Base-by-base conservation (phyloP, 345 rosid genomes). In the Syzygium aqueum region DNA sequence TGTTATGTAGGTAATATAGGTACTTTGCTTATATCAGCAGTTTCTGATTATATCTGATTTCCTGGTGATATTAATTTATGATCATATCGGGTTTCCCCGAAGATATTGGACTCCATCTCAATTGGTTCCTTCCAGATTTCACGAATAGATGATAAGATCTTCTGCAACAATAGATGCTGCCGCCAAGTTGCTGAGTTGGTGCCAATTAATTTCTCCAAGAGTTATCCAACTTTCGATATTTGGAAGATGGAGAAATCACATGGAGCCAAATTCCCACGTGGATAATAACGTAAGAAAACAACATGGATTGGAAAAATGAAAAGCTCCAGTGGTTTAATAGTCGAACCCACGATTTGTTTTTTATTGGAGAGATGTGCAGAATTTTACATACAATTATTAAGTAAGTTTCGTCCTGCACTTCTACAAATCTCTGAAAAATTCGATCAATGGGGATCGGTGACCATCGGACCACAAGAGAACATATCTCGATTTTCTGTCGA, bases 401-500 rank as follows among this genome's bases (percentile, higher is more conserved):
- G 63, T 23, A 56, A 57, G 63, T 57, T 57, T 57, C 63, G 6
- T 57, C n/a, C n/a, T 14, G 14, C 63, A 59, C 65, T 59, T 59
- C 30, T 11, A 27, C 65, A 27, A 59, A 59, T 59, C 28, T 51
- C 53, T 1, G 15, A 59, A 27, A 59, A 59, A 59, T 25, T 5
- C 28, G 5, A 25, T 51, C 0, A 25, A 10, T 59, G 6, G 15
- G 0, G 15, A 25, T 27, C 28, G 7, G 16, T 7, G 7, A 5
- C n/a, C 53, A 0, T 4, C 14, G 17, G 53, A 51, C 14, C 53
- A 51, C 53, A 51, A 51, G 53, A 13, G 53, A 59, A 25, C 2
- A 27, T 0, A 59, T 1, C 1, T 27, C 8, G 0, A 11, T 59
- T 15, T 11, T 59, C n/a, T 3, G 1, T 25, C 11, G 15, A 11